Evolutionary conservation across 2,329 filamentous ascomycete genomes (phyloP), one percentile per base, ranked within the genome.

Genomic region (Calycina herbarum): DNA sequence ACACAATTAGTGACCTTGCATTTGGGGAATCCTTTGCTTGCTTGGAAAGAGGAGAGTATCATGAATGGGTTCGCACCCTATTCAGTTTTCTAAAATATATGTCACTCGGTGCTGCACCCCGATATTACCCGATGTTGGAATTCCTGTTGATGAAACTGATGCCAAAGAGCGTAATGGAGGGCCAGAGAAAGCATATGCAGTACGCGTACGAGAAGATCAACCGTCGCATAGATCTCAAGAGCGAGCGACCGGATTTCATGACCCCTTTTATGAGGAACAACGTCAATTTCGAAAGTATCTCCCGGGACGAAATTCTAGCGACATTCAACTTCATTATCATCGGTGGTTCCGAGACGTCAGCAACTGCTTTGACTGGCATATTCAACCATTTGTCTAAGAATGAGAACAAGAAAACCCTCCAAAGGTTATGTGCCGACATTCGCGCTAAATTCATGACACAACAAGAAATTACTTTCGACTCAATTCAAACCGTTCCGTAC

Each of bases 21-120:
- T 82, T 82, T 67, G 80, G 79, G 1, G 77, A 80, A 64, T 75
- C 78, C 1, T 81, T 79, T 68, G 73, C 72, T 10, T 78, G 76
- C 68, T 71, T 81, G 1, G 72, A 77, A 17, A 73, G 73, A 59
- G 76, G 74, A 68, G 65, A 67, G 57, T 76, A 68, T 62, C 73
- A 75, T 63, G 66, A 65, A 29, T 77, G 75, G 75, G 70, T 76
- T 5, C 64, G 59, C 29, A 59, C 68, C n/a, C 66, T 70, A 33
- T 66, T 66, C 51, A 61, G 70, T 64, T 31, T 67, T 67, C 61
- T 76, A 68, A 66, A 73, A 71, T 74, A 75, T 2, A 76, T 75
- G 17, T 74, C 77, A 13, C 75, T 72, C 54, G 76, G 76, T 62
- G 73, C 74, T 67, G 74, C 71, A 20, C 74, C 72, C 24, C 68